Evolutionary conservation across 257 asterid species (phyloP).

Genomic region (Solanum etuberosum): DNA sequence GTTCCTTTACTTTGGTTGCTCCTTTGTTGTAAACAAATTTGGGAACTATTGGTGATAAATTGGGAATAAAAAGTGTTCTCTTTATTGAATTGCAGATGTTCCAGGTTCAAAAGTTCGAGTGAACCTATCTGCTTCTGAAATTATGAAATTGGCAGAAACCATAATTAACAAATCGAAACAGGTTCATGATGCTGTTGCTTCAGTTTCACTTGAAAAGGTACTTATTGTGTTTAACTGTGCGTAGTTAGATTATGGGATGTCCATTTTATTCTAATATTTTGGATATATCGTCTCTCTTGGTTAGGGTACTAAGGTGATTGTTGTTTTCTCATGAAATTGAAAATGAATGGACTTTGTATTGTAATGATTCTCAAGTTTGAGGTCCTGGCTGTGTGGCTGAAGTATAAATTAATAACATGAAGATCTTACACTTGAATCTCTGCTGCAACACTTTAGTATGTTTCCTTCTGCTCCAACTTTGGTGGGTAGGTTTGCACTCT

Average conservation of each 20-base stretch:
- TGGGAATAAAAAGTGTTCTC: not conserved
- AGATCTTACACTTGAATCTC: not conserved
- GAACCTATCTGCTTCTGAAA: conserved; percentile 64
- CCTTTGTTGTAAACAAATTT: not conserved
- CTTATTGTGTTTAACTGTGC: not conserved
- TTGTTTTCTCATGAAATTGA: not conserved
- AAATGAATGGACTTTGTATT: not conserved
- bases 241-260: not conserved
- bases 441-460: not conserved
- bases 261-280: not conserved
- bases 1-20: conserved; percentile 9
- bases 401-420: not conserved
- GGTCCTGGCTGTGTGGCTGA: not conserved
- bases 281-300: not conserved
- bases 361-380: not conserved
- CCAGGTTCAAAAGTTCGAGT: conserved; percentile 50
- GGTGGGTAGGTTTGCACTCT: not conserved
- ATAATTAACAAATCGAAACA: conserved; percentile 60
- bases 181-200: conserved; percentile 80
- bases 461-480: not conserved
- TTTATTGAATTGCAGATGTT: conserved; percentile 31
- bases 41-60: not conserved
- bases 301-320: not conserved
- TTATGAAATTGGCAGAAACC: conserved; percentile 58
- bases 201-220: conserved; percentile 82